Percentiles rank a stretch among this genome's conserved stretches.
Evolutionary conservation across 2,329 filamentous ascomycete genomes (phyloP).

Genomic region (Mycosphaerella sp.): DNA sequence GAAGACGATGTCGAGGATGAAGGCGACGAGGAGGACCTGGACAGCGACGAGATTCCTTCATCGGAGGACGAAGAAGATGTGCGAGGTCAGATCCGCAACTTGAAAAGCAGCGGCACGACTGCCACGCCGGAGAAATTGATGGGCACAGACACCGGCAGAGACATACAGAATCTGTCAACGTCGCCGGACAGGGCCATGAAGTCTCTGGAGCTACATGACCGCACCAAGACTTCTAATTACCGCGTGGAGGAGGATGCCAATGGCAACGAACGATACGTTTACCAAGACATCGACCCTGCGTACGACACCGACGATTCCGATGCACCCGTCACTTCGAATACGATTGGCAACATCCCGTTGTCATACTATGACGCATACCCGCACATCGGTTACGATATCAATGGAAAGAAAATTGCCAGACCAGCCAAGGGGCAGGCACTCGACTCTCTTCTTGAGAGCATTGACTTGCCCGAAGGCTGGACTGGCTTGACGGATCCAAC

Average conservation of each 20-base stretch:
- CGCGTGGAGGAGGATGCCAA: conserved; percentile 73
- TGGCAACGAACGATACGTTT: conserved; percentile 83
- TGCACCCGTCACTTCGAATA: conserved; percentile 71
- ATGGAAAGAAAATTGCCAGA: conserved; percentile 95
- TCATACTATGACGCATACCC: conserved; percentile 97
- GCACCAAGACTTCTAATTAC: conserved; percentile 45
- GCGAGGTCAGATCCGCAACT: conserved; percentile 40
- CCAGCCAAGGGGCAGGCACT: conserved; percentile 90
- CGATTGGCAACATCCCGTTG: conserved; percentile 89
- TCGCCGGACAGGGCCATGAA: conserved; percentile 21
- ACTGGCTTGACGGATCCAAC: conserved; percentile 90
- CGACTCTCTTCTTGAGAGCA: conserved; percentile 89
- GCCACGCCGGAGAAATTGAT: conserved; percentile 23
- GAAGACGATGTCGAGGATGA: conserved; percentile 24
- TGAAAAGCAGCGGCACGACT: conserved; percentile 34
- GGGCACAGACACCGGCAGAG: conserved; percentile 26
- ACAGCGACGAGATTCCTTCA: conserved; percentile 38
- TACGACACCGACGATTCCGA: conserved; percentile 97
- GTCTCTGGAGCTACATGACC: conserved; percentile 16
- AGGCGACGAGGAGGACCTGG: conserved; percentile 29
- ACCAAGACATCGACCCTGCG: conserved; percentile 85
- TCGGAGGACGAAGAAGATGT: conserved; percentile 39
- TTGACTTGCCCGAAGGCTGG: conserved; percentile 95
- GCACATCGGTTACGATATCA: conserved; percentile 98
- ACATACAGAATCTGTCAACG: conserved; percentile 18